Evolutionary conservation across 2,329 filamentous ascomycete species (phyloP).

Genomic region (Zymoseptoria passerinii): DNA sequence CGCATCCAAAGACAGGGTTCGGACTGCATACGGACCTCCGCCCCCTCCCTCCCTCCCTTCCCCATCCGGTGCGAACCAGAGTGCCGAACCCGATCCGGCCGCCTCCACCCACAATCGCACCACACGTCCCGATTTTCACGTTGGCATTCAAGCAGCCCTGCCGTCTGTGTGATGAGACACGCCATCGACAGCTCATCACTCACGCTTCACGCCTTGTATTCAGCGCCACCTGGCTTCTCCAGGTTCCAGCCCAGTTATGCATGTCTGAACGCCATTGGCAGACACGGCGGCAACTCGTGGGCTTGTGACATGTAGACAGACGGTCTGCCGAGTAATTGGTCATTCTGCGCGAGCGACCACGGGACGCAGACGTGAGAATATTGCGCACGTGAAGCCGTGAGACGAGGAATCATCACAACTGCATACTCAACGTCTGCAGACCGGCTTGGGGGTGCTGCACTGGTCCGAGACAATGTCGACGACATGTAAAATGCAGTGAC

Average conservation of each 20-base stretch:
- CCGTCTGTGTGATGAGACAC: background rate
- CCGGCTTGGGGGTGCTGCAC: background rate
- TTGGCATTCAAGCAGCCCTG: background rate
- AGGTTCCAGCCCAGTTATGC: background rate
- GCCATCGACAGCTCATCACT: background rate
- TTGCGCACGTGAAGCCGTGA: background rate
- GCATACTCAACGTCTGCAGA: background rate
- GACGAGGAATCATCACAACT: background rate
- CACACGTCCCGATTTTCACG: background rate
- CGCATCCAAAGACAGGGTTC: background rate
- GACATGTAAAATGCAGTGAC: background rate
- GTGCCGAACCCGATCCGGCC: background rate
- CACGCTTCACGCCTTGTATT: background rate
- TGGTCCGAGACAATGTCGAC: background rate
- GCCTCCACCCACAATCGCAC: background rate
- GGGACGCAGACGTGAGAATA: background rate
- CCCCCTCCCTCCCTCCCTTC: too few species aligned
- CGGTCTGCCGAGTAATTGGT: background rate
- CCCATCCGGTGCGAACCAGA: background rate
- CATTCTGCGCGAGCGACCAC: background rate
- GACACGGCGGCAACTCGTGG: background rate
- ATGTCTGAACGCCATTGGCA: background rate
- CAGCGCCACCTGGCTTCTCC: background rate
- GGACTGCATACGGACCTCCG: background rate
- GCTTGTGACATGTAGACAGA: background rate